Percentiles rank a stretch among this genome's conserved stretches.
These are phyloP conservation scores for Quercus lobata DNA, from an alignment of 331 rosid species.

Conservation along the genomic window DNA sequence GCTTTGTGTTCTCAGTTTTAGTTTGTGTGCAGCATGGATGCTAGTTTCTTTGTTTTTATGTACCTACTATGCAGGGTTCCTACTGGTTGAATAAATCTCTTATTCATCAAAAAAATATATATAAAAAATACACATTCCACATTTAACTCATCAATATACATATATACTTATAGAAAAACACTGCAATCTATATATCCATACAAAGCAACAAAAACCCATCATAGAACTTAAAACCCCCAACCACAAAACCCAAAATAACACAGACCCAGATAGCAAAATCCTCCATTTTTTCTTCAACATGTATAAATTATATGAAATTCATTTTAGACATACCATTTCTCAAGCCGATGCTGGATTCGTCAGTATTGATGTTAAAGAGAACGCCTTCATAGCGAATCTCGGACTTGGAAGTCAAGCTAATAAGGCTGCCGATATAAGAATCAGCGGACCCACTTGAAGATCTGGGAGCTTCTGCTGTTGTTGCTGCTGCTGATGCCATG, in stretches of 20 bases:
- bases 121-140: too few relatives aligned
- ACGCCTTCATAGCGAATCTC: slow-evolving; percentile 79
- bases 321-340: slow-evolving; percentile 41
- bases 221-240: background rate
- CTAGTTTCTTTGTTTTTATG: too few relatives aligned
- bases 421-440: slow-evolving; percentile 68
- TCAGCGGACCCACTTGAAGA: slow-evolving; percentile 49
- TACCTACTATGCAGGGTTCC: too few relatives aligned
- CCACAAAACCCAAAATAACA: background rate
- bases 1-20: too few relatives aligned
- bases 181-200: background rate
- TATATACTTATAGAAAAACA: background rate
- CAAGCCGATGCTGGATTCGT: slow-evolving; percentile 69
- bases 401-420: slow-evolving; percentile 71
- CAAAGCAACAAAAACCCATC: background rate
- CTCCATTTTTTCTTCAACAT: background rate
- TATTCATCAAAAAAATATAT: too few relatives aligned
- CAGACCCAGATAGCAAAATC: background rate
- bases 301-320: background rate
- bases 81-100: too few relatives aligned
- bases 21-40: too few relatives aligned
- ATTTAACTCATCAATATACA: background rate
- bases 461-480: slow-evolving; percentile 8
- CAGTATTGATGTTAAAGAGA: slow-evolving; percentile 57
- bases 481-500: background rate